Percentiles rank a stretch among this genome's conserved stretches.
Evolutionary conservation across 176 grass and related monocot genomes (phyloP).

Genomic region (Phoenix roebelenii): DNA sequence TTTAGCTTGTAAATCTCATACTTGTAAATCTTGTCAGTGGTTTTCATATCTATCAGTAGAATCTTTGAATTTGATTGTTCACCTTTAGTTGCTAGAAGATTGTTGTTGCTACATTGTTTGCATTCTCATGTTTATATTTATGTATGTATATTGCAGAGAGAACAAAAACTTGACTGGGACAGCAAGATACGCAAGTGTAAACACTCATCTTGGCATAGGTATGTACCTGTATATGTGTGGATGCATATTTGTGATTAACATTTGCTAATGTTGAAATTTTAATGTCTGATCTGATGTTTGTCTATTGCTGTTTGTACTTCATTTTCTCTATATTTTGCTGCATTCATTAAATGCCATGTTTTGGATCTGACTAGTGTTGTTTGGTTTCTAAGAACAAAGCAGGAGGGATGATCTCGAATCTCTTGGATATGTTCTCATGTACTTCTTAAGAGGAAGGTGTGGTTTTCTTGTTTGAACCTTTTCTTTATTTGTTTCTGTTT

Average conservation of each 20-base stretch:
- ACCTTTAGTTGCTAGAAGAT: too few species aligned
- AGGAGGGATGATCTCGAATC: slow-evolving; percentile 96
- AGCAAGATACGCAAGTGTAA: slow-evolving; percentile 91
- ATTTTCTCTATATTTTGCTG: neutral
- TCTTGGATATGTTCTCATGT: slow-evolving; percentile 95
- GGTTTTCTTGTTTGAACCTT: slow-evolving; percentile 8
- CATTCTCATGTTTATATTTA: slow-evolving; percentile 11
- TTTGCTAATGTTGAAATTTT: slow-evolving; percentile 7
- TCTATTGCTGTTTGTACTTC: neutral
- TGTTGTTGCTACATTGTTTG: too few species aligned
- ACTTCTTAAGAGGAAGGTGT: slow-evolving; percentile 92
- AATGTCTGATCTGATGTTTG: slow-evolving; percentile 1
- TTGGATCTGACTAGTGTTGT: slow-evolving; percentile 7
- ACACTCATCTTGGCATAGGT: slow-evolving; percentile 96
- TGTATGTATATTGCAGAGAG: slow-evolving; percentile 54
- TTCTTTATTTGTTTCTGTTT: neutral
- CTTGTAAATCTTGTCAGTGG: too few species aligned
- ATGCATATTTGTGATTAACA: too few species aligned
- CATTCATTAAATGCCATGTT: neutral
- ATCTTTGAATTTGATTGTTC: too few species aligned
- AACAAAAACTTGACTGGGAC: slow-evolving; percentile 91
- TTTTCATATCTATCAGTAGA: too few species aligned
- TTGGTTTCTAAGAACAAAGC: slow-evolving; percentile 65
- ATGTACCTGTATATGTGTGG: neutral
- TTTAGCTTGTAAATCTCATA: too few species aligned